These are phyloP conservation scores for Pistacia vera DNA, from an alignment of 345 rosid genomes.

Conservation along the genomic window DNA sequence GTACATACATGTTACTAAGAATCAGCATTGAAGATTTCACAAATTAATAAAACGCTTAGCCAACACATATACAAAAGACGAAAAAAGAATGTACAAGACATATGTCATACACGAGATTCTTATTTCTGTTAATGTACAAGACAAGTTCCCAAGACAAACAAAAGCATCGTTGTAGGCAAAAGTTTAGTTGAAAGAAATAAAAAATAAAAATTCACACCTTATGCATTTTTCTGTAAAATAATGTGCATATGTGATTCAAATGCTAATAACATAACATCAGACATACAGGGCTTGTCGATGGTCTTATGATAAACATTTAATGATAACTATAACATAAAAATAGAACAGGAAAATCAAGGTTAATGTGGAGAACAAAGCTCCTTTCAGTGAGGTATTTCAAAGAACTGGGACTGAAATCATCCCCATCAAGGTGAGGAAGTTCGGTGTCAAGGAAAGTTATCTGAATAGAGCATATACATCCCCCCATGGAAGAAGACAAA, in stretches of 20 bases:
- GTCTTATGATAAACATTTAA: background rate
- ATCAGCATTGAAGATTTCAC: background rate
- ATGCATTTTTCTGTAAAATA: too few relatives aligned
- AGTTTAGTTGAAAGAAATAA: too few relatives aligned
- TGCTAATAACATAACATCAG: background rate
- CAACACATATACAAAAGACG: background rate
- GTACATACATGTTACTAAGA: background rate
- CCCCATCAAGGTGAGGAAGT: background rate
- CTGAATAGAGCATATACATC: background rate
- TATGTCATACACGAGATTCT: too few relatives aligned
- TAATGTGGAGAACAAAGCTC: background rate
- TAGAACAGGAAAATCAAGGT: background rate
- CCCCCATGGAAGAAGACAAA: background rate
- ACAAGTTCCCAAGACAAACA: too few relatives aligned
- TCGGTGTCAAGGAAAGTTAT: background rate
- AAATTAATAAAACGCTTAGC: background rate
- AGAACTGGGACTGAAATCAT: background rate
- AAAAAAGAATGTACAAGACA: background rate
- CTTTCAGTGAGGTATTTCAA: background rate
- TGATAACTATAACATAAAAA: background rate
- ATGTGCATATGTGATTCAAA: background rate
- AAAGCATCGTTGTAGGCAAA: too few relatives aligned
- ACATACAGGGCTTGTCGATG: background rate
- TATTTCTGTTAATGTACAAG: too few relatives aligned
- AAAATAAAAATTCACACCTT: too few relatives aligned